A percentile compares a stretch with the other conserved stretches of the same genome.
phyloP scores from a whole-genome alignment of 108 stramenopile species.

The Nitzschia putrida region DNA sequence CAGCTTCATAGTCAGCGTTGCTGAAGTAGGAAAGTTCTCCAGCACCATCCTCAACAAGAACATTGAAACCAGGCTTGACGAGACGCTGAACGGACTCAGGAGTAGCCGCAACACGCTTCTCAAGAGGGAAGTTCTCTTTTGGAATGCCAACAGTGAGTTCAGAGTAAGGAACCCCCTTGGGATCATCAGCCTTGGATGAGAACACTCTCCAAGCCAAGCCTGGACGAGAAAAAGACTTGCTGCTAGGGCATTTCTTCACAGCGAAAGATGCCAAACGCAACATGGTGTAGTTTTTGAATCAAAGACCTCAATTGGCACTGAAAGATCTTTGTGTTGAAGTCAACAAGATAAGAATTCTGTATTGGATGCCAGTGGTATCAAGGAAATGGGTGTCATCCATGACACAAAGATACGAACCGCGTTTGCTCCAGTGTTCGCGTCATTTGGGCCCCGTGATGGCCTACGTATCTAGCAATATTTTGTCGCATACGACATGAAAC shows the following conservation, averaged over 20 bases:
- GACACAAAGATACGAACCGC: conserved; percentile 64
- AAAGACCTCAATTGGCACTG: no score
- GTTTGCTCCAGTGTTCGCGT: no score
- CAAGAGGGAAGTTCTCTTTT: conserved; percentile 86
- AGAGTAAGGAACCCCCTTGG: conserved; percentile 72
- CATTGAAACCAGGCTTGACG: conserved; percentile 81
- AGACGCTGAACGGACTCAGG: conserved; percentile 85
- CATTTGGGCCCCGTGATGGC: no score
- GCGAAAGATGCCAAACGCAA: conserved; percentile 17
- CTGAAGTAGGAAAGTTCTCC: conserved; percentile 83
- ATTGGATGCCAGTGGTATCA: no score
- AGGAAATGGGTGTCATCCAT: conserved; percentile 54
- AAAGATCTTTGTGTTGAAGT: no score
- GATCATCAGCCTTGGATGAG: conserved; percentile 5
- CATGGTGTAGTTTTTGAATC: conserved; percentile 2
- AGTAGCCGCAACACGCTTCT: conserved; percentile 90
- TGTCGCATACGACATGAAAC: no score
- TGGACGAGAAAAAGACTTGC: not conserved
- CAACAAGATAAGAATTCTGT: no score
- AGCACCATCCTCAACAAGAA: conserved; percentile 89
- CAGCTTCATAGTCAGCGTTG: conserved; percentile 91
- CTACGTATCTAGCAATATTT: no score
- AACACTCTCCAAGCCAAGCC: not conserved
- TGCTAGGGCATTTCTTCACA: not conserved
- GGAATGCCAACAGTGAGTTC: conserved; percentile 93